Conservation (phyloP, 148 eudicot genomes). For the Rhododendron ferrugineum region DNA sequence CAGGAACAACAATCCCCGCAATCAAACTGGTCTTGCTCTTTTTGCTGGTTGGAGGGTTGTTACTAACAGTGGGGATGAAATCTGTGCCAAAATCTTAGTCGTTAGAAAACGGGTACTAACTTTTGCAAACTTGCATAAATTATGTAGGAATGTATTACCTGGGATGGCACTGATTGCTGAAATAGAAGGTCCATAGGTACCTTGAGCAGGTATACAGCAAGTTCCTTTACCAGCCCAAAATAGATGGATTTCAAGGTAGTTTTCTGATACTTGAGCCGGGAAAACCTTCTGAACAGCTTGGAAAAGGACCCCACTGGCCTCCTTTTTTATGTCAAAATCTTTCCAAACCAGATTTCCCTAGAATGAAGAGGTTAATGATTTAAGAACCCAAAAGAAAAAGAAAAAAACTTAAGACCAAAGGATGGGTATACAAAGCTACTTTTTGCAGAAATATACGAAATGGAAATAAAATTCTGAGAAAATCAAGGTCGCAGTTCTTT, state of each 20-base stretch:
- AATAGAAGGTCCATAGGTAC: constrained; percentile 71
- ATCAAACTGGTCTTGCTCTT: constrained; percentile 48
- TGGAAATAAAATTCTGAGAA: not conserved
- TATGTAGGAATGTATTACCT: constrained; percentile 27
- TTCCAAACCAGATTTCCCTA: constrained; percentile 49
- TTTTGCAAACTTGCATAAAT: not conserved
- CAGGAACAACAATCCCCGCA: constrained; percentile 59
- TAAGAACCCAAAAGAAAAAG: not conserved
- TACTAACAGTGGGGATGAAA: constrained; percentile 52
- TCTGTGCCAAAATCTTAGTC: constrained; percentile 40
- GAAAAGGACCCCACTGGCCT: constrained; percentile 47
- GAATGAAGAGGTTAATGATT: not conserved
- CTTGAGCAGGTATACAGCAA: constrained; percentile 74
- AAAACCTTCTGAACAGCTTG: constrained; percentile 40
- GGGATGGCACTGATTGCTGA: constrained; percentile 81
- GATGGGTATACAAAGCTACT: not conserved
- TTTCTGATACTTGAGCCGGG: constrained; percentile 46
- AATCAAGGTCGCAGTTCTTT: not conserved
- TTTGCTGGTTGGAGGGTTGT: constrained; percentile 33
- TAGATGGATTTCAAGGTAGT: constrained; percentile 77
- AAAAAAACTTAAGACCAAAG: not conserved
- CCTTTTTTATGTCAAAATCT: constrained; percentile 70
- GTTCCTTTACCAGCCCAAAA: constrained; percentile 99
- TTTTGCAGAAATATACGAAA: not conserved
- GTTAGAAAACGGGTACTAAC: not conserved